phyloP scores from a whole-genome alignment of 2,329 filamentous ascomycete genomes.

The Echinosphaeria canescens region DNA sequence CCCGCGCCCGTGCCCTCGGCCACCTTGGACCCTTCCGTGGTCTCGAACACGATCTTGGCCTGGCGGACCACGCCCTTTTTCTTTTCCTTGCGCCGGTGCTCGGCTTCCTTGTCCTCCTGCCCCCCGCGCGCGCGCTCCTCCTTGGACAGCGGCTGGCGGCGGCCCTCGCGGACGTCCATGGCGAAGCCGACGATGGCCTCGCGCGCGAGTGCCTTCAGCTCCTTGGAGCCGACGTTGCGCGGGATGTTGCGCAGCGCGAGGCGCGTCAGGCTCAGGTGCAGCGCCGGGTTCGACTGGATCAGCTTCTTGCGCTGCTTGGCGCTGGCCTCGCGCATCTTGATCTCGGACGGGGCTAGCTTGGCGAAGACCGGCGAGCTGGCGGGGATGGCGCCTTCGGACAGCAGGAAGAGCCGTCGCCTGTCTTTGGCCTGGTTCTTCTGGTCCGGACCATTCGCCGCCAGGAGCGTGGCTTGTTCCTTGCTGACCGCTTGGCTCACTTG shows the following conservation, averaged over 20 bases:
- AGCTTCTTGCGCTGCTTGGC: constrained; percentile 72
- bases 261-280: constrained; percentile 77
- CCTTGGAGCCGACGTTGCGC: constrained; percentile 61
- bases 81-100: constrained; percentile 57
- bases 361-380: constrained; percentile 58
- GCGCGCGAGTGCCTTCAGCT: constrained; percentile 75
- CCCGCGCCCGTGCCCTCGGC: constrained; percentile 56
- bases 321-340: constrained; percentile 76
- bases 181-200: constrained; percentile 92
- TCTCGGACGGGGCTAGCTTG: constrained; percentile 54
- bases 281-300: constrained; percentile 73
- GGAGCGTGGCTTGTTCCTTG: constrained; percentile 54
- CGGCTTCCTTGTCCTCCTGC: constrained; percentile 60
- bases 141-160: constrained; percentile 60
- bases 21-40: constrained; percentile 66
- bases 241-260: constrained; percentile 86
- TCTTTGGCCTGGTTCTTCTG: constrained; percentile 51
- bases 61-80: constrained; percentile 78
- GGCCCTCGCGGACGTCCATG: constrained; percentile 62
- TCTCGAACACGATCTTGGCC: constrained; percentile 89
- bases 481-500: constrained; percentile 71
- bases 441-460: constrained; percentile 52
- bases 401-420: constrained; percentile 73
- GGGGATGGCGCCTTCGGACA: constrained; percentile 69
- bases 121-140: constrained; percentile 71